Conservation (phyloP, 306 rosid species). For the Cucurbita maxima region DNA sequence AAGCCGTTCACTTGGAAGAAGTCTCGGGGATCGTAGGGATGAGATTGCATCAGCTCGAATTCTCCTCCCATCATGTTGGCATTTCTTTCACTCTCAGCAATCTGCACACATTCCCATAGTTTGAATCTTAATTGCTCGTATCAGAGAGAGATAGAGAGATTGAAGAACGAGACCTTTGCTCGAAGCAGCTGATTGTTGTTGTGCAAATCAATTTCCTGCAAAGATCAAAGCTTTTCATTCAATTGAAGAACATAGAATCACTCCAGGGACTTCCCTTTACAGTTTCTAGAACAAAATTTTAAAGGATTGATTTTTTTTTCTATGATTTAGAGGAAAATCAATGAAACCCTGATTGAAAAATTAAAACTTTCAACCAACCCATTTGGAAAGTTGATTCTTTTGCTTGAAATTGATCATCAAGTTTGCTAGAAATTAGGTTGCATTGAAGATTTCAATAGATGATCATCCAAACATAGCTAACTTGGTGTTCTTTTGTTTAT, state of each 20-base stretch:
- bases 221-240: not conserved
- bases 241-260: too few relatives aligned
- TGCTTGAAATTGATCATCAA: not conserved
- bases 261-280: too few relatives aligned
- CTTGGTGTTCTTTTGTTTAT: too few relatives aligned
- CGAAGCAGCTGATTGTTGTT: constrained; percentile 85
- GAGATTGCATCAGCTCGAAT: constrained; percentile 55
- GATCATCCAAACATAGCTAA: not conserved
- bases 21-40: constrained; percentile 47
- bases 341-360: not conserved
- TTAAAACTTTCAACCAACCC: not conserved
- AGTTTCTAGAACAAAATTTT: too few relatives aligned
- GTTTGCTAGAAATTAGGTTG: not conserved
- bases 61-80: constrained; percentile 29
- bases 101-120: constrained; percentile 19
- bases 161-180: constrained; percentile 41
- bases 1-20: constrained; percentile 77
- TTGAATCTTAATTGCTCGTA: not conserved
- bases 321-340: not conserved
- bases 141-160: not conserved
- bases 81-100: constrained; percentile 78
- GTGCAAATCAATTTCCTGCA: constrained; percentile 91
- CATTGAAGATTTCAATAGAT: not conserved
- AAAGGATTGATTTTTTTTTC: not conserved
- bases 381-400: not conserved